Evolutionary conservation across 768 basidiomycete species (phyloP), one percentile per base, ranked within the genome.

Genomic region (Steccherinum ochraceum): DNA sequence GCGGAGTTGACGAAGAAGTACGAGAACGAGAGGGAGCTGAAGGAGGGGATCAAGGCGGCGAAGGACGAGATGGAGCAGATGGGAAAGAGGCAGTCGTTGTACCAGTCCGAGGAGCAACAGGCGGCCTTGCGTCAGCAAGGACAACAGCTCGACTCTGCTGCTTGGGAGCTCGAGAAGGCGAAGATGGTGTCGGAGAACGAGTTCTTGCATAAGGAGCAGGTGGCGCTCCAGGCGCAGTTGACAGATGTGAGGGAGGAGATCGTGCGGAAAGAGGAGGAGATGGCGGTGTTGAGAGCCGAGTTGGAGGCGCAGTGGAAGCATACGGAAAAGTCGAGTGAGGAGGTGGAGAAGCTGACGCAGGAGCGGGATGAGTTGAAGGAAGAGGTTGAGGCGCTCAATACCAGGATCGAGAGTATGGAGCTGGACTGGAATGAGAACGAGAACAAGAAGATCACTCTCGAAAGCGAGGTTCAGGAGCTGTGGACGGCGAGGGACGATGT

Each of bases 231-330:
- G 49, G 69, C 70, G 12, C 70, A 80, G 53, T 49, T 68, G 7
- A 57, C 58, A 24, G 57, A 53, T 24, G 56, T 57, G 12, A 69
- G 74, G 44, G 70, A 73, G 39, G 72, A 80, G 50, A 51, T 66
- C 7, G 49, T 56, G 35, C 52, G 55, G 40, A 58, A 58, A 42
- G 67, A 66, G 42, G 60, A 64, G 24, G 67, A 70, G 49, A 48
- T 67, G 24, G 56, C 50, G 3, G 46, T 78, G 20, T 65, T 87
- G 55, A 82, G 83, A 61, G 61, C 64, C 0, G 86, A 90, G 65
- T 62, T 88, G 25, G 82, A 88, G 58, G 78, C 80, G 10, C 86
- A 88, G 65, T 88, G 86, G 86, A 69, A 72, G 26, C 70, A 80
- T 51, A 80, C 84, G 5, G 84, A 86, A 66, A 69, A 70, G 52